Conservation (phyloP, 2,329 filamentous ascomycete species). For the Penicillium thymicola region DNA sequence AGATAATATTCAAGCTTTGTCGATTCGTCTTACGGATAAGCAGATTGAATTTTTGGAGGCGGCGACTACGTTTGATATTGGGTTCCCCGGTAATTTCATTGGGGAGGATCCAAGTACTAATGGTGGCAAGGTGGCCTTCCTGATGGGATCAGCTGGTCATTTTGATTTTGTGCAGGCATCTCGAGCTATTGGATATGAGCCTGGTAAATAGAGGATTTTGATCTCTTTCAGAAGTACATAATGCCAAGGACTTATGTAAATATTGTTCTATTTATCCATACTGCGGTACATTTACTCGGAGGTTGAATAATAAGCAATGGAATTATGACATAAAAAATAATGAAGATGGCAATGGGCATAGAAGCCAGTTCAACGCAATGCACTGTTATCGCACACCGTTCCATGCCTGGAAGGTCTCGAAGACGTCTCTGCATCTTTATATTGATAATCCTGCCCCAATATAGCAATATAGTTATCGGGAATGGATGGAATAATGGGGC, state of each 20-base stretch:
- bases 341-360: neutral
- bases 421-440: slow-evolving; percentile 14
- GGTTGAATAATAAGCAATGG: neutral
- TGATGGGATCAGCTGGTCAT: slow-evolving; percentile 11
- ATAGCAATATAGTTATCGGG: slow-evolving; percentile 11
- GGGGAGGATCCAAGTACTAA: slow-evolving; percentile 27
- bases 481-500: neutral
- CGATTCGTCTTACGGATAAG: slow-evolving; percentile 51
- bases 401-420: slow-evolving; percentile 4
- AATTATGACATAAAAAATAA: neutral
- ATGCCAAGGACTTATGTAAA: neutral
- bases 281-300: neutral
- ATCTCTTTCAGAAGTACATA: neutral
- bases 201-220: slow-evolving; percentile 1
- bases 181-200: slow-evolving; percentile 22
- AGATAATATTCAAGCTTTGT: slow-evolving; percentile 28
- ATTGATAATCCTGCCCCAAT: neutral
- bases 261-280: neutral
- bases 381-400: slow-evolving; percentile 10
- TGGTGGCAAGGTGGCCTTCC: slow-evolving; percentile 13
- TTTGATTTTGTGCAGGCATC: slow-evolving; percentile 21
- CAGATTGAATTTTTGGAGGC: slow-evolving; percentile 66
- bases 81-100: slow-evolving; percentile 65
- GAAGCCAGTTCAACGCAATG: slow-evolving; percentile 15
- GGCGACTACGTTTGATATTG: slow-evolving; percentile 60